phyloP scores from a whole-genome alignment of 2,329 filamentous ascomycete species.

The Erysiphe pulchra region DNA sequence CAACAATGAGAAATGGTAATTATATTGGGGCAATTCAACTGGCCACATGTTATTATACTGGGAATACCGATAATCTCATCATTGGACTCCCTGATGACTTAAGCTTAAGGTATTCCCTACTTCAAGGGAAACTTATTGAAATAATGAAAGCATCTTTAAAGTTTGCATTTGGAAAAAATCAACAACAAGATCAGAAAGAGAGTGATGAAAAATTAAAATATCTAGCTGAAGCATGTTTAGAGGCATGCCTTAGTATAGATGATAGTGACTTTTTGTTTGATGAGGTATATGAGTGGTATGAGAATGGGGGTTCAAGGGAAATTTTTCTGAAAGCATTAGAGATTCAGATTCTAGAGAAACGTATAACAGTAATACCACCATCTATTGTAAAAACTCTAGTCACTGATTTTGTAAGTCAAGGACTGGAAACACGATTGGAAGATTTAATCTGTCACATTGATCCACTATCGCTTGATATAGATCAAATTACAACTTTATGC shows the following conservation, averaged over 20 bases:
- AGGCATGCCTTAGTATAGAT: slow-evolving; percentile 52
- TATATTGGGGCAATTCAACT: slow-evolving; percentile 78
- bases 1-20: slow-evolving; percentile 90
- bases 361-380: slow-evolving; percentile 53
- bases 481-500: slow-evolving; percentile 75
- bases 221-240: slow-evolving; percentile 60
- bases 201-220: slow-evolving; percentile 34
- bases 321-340: slow-evolving; percentile 77
- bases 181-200: slow-evolving; percentile 21
- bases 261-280: slow-evolving; percentile 74
- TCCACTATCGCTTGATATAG: slow-evolving; percentile 73
- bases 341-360: slow-evolving; percentile 58
- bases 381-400: slow-evolving; percentile 69
- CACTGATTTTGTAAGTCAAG: slow-evolving; percentile 49
- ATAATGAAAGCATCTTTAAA: slow-evolving; percentile 83
- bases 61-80: slow-evolving; percentile 78
- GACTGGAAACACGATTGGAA: slow-evolving; percentile 55
- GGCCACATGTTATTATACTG: slow-evolving; percentile 77
- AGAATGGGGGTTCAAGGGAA: slow-evolving; percentile 44
- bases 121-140: slow-evolving; percentile 69
- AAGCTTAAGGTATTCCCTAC: slow-evolving; percentile 47
- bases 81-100: slow-evolving; percentile 80
- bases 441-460: slow-evolving; percentile 89
- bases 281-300: slow-evolving; percentile 72
- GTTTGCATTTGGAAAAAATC: slow-evolving; percentile 44